A percentile compares a stretch with the other conserved stretches of the same genome.
These are phyloP conservation scores for Clathrospora elynae DNA, from an alignment of 2,329 filamentous ascomycete species.

Conservation along the genomic window DNA sequence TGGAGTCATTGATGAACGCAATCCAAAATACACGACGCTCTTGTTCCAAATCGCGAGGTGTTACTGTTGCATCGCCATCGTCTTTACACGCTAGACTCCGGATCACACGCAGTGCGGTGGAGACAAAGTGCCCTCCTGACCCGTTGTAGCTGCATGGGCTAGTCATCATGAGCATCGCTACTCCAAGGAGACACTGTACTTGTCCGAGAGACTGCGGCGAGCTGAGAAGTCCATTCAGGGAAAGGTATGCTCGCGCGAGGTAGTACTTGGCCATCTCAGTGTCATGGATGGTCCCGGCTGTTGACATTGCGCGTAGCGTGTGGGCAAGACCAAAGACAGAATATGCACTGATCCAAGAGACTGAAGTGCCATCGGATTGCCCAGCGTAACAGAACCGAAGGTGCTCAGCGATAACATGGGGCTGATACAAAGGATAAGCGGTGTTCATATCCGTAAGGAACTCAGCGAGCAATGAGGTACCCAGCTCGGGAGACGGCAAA, in stretches of 20 bases:
- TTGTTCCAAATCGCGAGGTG: constrained; percentile 22
- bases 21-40: constrained; percentile 34
- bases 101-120: constrained; percentile 30
- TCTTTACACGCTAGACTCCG: constrained; percentile 30
- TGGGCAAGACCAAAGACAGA: constrained; percentile 35
- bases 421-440: constrained; percentile 28
- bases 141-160: constrained; percentile 14
- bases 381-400: constrained; percentile 33
- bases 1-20: constrained; percentile 28
- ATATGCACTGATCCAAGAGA: constrained; percentile 33
- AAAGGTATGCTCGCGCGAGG: constrained; percentile 19
- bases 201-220: constrained; percentile 24
- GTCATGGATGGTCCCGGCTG: constrained; percentile 24
- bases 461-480: constrained; percentile 29
- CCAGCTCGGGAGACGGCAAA: constrained; percentile 31
- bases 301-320: constrained; percentile 30
- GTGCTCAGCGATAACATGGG: constrained; percentile 28
- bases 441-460: constrained; percentile 36
- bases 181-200: constrained; percentile 31
- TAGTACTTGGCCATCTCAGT: constrained; percentile 32
- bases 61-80: background rate
- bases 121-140: constrained; percentile 24
- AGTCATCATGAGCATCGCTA: constrained; percentile 23
- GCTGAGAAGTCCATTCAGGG: constrained; percentile 22
- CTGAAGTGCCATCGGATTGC: constrained; percentile 24